A percentile compares a stretch with the other conserved stretches of the same genome.
Evolutionary conservation across 768 basidiomycete species (phyloP).

Genomic region (Hygrophorus russula): DNA sequence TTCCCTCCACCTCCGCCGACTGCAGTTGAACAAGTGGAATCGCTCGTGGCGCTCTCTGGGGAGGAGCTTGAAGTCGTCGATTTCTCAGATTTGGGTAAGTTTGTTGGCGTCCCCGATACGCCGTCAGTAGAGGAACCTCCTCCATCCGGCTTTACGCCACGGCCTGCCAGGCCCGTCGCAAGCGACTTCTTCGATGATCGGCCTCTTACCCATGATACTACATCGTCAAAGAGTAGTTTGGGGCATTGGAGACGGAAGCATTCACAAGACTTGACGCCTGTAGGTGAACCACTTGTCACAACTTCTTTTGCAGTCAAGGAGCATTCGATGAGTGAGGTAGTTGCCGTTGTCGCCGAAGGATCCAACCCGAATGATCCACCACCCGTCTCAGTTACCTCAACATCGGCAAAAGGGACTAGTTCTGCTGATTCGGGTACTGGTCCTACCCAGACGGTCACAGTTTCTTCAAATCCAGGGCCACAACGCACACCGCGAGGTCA

Average conservation of each 20-base stretch:
- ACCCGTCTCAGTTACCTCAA: neutral
- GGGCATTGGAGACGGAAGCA: conserved; percentile 34
- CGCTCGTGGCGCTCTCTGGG: conserved; percentile 32
- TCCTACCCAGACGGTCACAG: conserved; percentile 13
- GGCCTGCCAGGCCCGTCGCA: conserved; percentile 40
- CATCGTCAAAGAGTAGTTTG: conserved; percentile 18
- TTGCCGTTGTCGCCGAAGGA: neutral
- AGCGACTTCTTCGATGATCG: conserved; percentile 65
- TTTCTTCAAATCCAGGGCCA: conserved; percentile 14
- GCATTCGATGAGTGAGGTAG: neutral
- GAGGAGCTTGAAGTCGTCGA: conserved; percentile 74
- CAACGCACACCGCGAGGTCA: conserved; percentile 29
- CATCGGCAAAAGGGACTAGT: conserved; percentile 5
- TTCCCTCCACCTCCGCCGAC: conserved; percentile 8
- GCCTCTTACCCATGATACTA: conserved; percentile 4
- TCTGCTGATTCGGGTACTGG: neutral
- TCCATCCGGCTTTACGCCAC: conserved; percentile 9
- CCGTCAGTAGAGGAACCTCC: conserved; percentile 12
- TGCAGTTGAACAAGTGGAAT: conserved; percentile 19
- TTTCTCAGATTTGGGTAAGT: conserved; percentile 65
- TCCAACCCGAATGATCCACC: neutral
- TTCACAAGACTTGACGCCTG: neutral
- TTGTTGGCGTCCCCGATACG: conserved; percentile 35
- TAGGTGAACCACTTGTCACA: neutral
- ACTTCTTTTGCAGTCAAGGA: neutral